Base-by-base conservation (phyloP, 192 early-diverging fungal species). In the Coemansia sp. region DNA sequence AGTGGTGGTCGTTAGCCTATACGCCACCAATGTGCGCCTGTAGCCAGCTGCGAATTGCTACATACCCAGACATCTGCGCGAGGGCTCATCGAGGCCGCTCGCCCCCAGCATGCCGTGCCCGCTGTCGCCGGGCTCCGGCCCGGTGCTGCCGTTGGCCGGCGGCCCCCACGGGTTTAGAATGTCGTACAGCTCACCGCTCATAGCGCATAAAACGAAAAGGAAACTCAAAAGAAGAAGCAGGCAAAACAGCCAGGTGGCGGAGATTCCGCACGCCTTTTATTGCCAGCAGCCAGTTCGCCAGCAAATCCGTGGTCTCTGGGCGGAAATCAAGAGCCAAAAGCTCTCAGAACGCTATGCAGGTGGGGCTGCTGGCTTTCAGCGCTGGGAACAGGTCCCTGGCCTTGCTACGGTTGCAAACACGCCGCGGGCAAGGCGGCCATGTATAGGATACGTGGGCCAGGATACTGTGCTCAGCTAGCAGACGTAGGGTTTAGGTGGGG, bases 141-240 rank as follows among this genome's bases (percentile, higher is more conserved):
- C 22, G 18, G 12, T 28, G 20, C 27, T 27, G 31, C 17, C 13
- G 38, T 25, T 43, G 48, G 41, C 50, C 5, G 63, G 53, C 14
- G 57, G 57, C 22, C 69, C 69, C 69, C 69, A 73, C 4, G 69
- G 69, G 51, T 73, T 57, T 20, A 73, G 69, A 51, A 73, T 57
- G 56, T 73, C 69, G 63, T 61, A 73, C 46, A 73, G 54, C 37
- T 73, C 69, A n/a, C n/a, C n/a, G 58, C 69, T 65, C 69, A 73
- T 73, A 43, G 25, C 23, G 4, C 4, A 12, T 6, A 34, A 42
- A 29, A 21, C 43, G n/a, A 26, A n/a, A 42, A 35, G 33, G 22
- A 13, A 45, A 49, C 14, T 36, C 34, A 41, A 17, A 25, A 17
- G 26, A 42, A n/a, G 14, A 20, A 37, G 21, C 26, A 34, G 21